A percentile compares a stretch with the other conserved stretches of the same genome.
Evolutionary conservation across 192 early-diverging fungal species (phyloP).

Genomic region (Backusella morwellensis): DNA sequence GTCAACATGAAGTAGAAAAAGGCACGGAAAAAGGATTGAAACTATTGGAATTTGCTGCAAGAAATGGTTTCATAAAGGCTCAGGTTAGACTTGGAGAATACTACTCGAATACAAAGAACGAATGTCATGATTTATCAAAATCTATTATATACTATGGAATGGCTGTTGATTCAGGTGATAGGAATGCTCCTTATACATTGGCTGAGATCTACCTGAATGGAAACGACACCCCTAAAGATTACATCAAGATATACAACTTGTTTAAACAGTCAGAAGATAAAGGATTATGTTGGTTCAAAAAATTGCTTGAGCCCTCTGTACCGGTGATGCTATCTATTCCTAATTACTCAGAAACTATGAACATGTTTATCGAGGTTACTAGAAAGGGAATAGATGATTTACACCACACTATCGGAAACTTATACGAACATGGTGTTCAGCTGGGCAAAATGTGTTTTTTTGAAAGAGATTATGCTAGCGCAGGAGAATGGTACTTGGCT

Average conservation of each 20-base stretch:
- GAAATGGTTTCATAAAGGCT: no score
- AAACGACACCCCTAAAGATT: not conserved
- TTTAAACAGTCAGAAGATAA: not conserved
- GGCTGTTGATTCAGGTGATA: not conserved
- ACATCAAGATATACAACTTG: not conserved
- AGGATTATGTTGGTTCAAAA: not conserved
- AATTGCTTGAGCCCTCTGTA: not conserved
- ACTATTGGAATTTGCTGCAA: no score
- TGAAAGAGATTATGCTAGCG: no score
- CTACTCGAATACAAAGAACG: no score
- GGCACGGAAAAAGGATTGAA: no score
- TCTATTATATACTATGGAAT: not conserved
- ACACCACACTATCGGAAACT: not conserved
- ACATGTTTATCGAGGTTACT: not conserved
- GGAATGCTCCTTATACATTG: not conserved
- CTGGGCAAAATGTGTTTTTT: no score
- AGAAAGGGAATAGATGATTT: not conserved
- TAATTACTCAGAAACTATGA: not conserved
- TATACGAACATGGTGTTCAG: no score
- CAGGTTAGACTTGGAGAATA: no score
- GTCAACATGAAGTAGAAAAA: no score
- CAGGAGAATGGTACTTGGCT: no score
- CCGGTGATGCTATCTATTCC: fast-evolving
- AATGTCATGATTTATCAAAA: no score
- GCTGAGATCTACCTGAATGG: not conserved